Evolutionary conservation across 2,329 filamentous ascomycete species (phyloP), one percentile per base, ranked within the genome.

Genomic region (Paracorniculantispora psalliotae): DNA sequence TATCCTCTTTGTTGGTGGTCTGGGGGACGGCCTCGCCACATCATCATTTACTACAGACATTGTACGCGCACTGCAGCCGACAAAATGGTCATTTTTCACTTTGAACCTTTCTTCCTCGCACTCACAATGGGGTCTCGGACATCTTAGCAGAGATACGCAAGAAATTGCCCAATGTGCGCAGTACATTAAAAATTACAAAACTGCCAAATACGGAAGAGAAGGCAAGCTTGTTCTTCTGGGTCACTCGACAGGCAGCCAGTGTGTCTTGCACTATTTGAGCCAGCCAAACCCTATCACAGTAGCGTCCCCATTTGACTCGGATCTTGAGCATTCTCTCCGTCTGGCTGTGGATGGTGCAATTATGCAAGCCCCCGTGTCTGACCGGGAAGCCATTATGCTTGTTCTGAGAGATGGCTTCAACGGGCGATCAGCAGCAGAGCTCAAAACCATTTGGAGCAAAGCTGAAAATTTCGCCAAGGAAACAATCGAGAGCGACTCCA

Each of bases 171-270:
- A 66, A 58, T 72, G 67, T 57, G 43, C 64, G 26, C 62, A 62
- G 51, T 69, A 69, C 60, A 69, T 72, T 59, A 63, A 66, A 48
- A 66, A 69, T 26, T 71, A 72, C 62, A 73, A 73, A 61, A 64
- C 59, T 9, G 63, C 66, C 49, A 67, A 68, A 51, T 70, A 63
- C 48, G 66, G 52, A 23, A 12, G 69, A 51, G 73, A 81, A 7
- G 75, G 73, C 8, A 85, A 84, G 59, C 66, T 88, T 19, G 83
- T 86, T 26, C 71, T 88, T 41, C 86, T 89, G 83, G 86, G 86
- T 2, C 85, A 88, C 66, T 85, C 81, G 1, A 89, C 86, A 0
- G 86, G 86, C 0, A 87, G 81, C 63, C 86, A 89, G 69, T 85
- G 87, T 67, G 77, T 84, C 10, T 77, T 89, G 71, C 82, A 87